Base-by-base conservation (phyloP, 768 basidiomycete species). In the Pholiota conissans region DNA sequence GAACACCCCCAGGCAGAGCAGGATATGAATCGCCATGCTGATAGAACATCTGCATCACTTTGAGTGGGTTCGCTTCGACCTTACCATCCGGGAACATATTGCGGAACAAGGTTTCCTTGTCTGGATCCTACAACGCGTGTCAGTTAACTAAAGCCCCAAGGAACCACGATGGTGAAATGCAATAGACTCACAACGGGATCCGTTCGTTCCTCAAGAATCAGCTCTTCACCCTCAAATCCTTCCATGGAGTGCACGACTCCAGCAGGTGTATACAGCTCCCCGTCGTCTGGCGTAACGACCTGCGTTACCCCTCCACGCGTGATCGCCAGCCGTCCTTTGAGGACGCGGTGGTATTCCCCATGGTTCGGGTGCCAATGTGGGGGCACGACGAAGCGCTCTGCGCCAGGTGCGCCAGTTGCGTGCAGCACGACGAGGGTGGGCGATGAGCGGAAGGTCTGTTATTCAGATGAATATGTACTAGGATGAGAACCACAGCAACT, bases 351-450 rank as follows among this genome's bases (percentile, higher is more conserved):
- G 5, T 66, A 59, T 57, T 75, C 73, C 37, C 71, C 69, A 48
- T 74, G 69, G 5, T 55, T 66, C 27, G 71, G 69, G 35, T 75
- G 73, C 72, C 72, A 73, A 39, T 74, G 73, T 0, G 62, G 67
- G 1, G 71, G 68, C 0, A 71, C 73, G 14, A 32, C 30, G 30
- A 32, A 32, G 30, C 30, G 30, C 30, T 32, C 30, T 6, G 30
- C 7, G 6, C 13, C 7, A 6, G 7, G 7, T 6, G 30, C 30
- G 30, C 30, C 30, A 6, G 13, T 32, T 6, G 30, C 30, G 13
- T 32, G 30, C 7, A 32, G 30, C 13, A 13, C 13, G 30, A 32
- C 13, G 30, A 6, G 30, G 6, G 30, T 32, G 30, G 30, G 30
- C 7, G 30, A 32, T 6, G 30, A 32, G 30, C 13, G 30, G 30